Evolutionary conservation across 1,139 yeast genomes (phyloP), one percentile per base, ranked within the genome.

Genomic region (Pichia sp.): DNA sequence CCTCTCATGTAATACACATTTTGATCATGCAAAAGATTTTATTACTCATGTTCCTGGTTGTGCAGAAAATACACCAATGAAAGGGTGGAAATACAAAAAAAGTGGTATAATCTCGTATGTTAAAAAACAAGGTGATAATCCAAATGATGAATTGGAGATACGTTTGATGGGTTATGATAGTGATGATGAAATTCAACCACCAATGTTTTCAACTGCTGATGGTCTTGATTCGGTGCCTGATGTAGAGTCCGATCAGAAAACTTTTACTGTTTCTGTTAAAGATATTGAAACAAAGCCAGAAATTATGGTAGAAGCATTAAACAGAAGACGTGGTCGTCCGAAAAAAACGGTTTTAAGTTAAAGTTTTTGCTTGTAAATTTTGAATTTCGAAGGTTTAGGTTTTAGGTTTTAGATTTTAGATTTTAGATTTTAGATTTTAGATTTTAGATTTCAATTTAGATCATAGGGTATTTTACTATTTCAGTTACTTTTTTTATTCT

Each of bases 31-130:
- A 22, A 81, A 79, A 59, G 70, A 70, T 7, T 86, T 86, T 65
- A 74, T 85, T 29, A 84, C 78, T 44, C 95, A 86, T 65, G 82
- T 87, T 59, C 73, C 73, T 45, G 80, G 75, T 34, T 85, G 93
- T 68, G 86, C 90, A 48, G 51, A 58, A 43, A 59, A 56, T 34
- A 62, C 67, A 3, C 67, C 68, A 30, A 63, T 64, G 67, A 62
- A 60, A 28, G 58, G 57, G 38, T 63, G 68, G 68, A 58, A 58
- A 39, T 63, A 56, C 50, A 64, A 63, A 46, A 65, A 62, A 43
- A 64, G 62, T 53, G 68, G 69, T 7, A 51, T 58, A 18, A 58
- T 65, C 16, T 55, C 62, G 16, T 53, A 56, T 42, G 67, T 64
- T 18, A 58, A 57, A 34, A 62, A 62, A 34, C 44, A 36, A 8